Base-by-base conservation (phyloP, 2,329 filamentous ascomycete species). In the Rachicladosporium sp. region DNA sequence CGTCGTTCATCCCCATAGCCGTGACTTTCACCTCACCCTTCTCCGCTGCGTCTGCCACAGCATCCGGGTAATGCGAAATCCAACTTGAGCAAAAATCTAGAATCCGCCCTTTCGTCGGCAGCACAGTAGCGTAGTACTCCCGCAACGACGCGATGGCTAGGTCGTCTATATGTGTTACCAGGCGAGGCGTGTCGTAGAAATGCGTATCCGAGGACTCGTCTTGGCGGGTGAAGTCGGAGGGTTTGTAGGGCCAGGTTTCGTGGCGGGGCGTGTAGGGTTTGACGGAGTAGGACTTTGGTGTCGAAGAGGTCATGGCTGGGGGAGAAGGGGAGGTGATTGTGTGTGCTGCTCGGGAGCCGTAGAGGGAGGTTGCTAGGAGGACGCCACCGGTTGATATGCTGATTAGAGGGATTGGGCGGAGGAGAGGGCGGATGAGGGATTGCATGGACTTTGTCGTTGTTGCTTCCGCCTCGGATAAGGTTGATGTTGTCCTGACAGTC, bases 161-260 rank as follows among this genome's bases (percentile, higher is more conserved):
- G 32, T 70, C 66, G 46, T 73, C 70, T 47, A 73, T 73, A 42
- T 73, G 70, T 8, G 69, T 69, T 1, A 73, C 69, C 44, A 71
- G 68, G 10, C 69, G 62, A 1, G 69, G 65, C 11, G 57, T 47
- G 21, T 46, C 48, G 50, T 66, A 67, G 49, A 67, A 68, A 3
- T 47, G 36, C 2, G 47, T 27, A 43, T 66, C 63, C 6, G 49
- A 23, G 3, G 49, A 54, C 10, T 59, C 49, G 35, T 68, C 64
- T 34, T 58, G 53, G 13, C 63, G 55, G 4, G 45, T 49, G 45
- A 68, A 67, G 40, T 67, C 65, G 13, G 46, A 49, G 6, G 51
- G 42, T 10, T 44, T 54, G 46, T 62, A 61, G 3, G 58, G 59
- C 56, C 55, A 61, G 15, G 45, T 41, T n/a, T 42, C 36, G 44